Evolutionary conservation across 257 asterid genomes (phyloP).

Genomic region (Solanum corneliomulleri): DNA sequence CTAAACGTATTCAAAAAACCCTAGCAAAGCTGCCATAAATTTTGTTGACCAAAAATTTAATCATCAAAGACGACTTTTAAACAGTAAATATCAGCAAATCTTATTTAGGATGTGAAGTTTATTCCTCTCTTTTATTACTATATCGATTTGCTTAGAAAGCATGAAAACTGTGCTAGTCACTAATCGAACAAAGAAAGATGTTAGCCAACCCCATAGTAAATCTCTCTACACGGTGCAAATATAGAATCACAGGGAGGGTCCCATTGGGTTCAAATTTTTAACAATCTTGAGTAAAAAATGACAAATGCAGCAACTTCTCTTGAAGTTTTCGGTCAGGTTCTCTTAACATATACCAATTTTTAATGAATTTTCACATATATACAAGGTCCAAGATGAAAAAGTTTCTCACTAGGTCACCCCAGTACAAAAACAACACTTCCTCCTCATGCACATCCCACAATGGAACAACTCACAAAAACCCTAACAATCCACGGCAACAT

Average conservation of each 20-base stretch:
- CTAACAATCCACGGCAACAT: background rate
- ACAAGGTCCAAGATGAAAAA: background rate
- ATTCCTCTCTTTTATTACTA: background rate
- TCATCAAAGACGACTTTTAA: background rate
- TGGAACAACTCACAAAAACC: background rate
- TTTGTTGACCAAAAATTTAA: background rate
- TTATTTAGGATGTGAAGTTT: slow-evolving; percentile 60
- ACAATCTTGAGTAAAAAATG: background rate
- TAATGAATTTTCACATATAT: background rate
- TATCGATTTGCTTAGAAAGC: background rate
- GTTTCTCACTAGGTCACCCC: background rate
- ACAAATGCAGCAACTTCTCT: background rate
- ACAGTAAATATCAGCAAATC: background rate
- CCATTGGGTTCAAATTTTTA: background rate
- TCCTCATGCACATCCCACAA: background rate
- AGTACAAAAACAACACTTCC: background rate
- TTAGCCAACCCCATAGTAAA: background rate
- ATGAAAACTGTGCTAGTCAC: background rate
- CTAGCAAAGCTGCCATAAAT: slow-evolving; percentile 19
- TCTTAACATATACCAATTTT: background rate
- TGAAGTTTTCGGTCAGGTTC: background rate
- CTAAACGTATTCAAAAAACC: slow-evolving; percentile 2
- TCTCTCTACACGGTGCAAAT: background rate
- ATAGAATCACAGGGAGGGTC: background rate
- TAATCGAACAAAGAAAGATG: background rate